Conservation (phyloP, 2,329 filamentous ascomycete species). For the Aureobasidium pullulans region DNA sequence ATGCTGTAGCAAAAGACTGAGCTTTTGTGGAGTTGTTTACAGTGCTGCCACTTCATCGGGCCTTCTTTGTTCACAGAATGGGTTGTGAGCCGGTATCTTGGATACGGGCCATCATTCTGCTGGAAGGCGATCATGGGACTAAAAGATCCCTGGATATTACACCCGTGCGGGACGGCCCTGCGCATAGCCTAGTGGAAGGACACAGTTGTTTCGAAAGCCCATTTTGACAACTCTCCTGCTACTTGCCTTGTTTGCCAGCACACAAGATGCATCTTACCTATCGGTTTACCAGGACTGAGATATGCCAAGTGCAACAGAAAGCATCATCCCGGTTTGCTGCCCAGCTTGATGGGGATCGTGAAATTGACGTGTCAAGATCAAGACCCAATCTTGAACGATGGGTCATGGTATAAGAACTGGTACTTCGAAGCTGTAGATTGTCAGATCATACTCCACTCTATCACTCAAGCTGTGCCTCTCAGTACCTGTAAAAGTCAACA, state of each 20-base stretch:
- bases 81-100: neutral
- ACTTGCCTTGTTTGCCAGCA: conserved; percentile 11
- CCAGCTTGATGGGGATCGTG: neutral
- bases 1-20: neutral
- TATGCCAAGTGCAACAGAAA: conserved; percentile 7
- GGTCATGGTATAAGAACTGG: conserved; percentile 3
- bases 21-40: neutral
- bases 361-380: conserved; percentile 7
- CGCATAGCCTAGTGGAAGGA: neutral
- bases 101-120: neutral
- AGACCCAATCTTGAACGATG: neutral
- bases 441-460: neutral
- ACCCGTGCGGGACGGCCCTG: neutral
- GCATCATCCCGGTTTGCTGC: conserved; percentile 3
- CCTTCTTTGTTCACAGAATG: neutral
- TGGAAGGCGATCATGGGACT: neutral
- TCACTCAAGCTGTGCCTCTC: neutral
- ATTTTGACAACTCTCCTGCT: neutral
- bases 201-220: neutral
- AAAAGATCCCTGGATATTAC: neutral
- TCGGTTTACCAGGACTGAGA: neutral
- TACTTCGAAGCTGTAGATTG: neutral
- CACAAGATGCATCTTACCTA: neutral
- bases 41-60: neutral
- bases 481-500: neutral